These are phyloP conservation scores for Tremellales sp. DNA, from an alignment of 1,284 basidiomycete genomes.

Conservation along the genomic window DNA sequence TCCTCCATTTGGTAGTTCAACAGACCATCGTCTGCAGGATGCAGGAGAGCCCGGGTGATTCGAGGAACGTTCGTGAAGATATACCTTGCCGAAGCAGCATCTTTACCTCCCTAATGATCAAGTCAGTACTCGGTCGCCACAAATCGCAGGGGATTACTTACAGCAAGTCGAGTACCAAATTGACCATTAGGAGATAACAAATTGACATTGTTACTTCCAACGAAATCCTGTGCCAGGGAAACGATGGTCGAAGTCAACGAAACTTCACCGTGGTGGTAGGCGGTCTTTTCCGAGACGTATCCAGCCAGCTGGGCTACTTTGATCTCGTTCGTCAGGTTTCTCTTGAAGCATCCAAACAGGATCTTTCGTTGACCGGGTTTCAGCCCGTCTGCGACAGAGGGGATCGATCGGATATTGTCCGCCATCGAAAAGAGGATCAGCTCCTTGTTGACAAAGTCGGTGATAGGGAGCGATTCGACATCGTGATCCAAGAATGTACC, in stretches of 20 bases:
- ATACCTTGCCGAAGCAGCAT: conserved; percentile 95
- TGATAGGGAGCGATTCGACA: conserved; percentile 76
- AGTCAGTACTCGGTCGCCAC: neutral
- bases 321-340: conserved; percentile 86
- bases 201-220: conserved; percentile 96
- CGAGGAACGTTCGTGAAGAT: conserved; percentile 82
- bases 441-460: conserved; percentile 98
- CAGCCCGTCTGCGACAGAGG: conserved; percentile 87
- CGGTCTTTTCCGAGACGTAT: conserved; percentile 89
- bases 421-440: conserved; percentile 99
- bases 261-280: conserved; percentile 94
- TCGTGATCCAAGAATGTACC: conserved; percentile 94
- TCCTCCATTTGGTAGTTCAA: conserved; percentile 86
- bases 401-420: conserved; percentile 94
- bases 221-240: conserved; percentile 88
- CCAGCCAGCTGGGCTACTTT: conserved; percentile 96
- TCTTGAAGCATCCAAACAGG: conserved; percentile 91
- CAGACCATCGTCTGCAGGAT: conserved; percentile 78
- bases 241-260: conserved; percentile 87
- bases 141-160: conserved; percentile 21
- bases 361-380: conserved; percentile 99
- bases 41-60: conserved; percentile 76
- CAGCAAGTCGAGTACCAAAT: conserved; percentile 77
- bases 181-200: conserved; percentile 87
- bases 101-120: conserved; percentile 72